Conservation (phyloP, 2,329 filamentous ascomycete genomes). For the Cylindrodendrum hubeiense region DNA sequence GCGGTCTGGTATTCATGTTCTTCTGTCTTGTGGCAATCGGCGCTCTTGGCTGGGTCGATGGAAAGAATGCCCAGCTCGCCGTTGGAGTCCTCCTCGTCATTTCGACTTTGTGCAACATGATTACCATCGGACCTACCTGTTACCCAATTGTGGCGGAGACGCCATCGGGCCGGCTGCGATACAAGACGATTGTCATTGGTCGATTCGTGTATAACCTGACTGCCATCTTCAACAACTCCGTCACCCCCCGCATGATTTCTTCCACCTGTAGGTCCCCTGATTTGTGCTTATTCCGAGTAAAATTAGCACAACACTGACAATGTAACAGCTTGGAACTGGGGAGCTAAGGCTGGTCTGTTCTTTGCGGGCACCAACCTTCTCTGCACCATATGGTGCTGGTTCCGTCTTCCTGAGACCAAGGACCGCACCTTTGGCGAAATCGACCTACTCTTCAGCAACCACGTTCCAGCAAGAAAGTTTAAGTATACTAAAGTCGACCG, state of each 20-base stretch:
- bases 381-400: slow-evolving; percentile 53
- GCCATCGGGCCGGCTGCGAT: slow-evolving; percentile 57
- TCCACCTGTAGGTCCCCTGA: slow-evolving; percentile 19
- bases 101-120: slow-evolving; percentile 49
- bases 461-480: slow-evolving; percentile 40
- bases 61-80: slow-evolving; percentile 22
- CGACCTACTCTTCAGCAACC: slow-evolving; percentile 43
- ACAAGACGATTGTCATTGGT: slow-evolving; percentile 60
- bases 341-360: slow-evolving; percentile 53
- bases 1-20: slow-evolving; percentile 54
- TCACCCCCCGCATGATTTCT: slow-evolving; percentile 50
- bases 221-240: slow-evolving; percentile 54
- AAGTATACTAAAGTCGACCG: slow-evolving; percentile 45
- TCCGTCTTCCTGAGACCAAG: slow-evolving; percentile 47
- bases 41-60: slow-evolving; percentile 20
- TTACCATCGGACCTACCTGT: slow-evolving; percentile 51
- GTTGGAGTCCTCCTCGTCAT: slow-evolving; percentile 44
- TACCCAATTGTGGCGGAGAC: slow-evolving; percentile 55
- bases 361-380: slow-evolving; percentile 48
- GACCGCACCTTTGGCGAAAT: slow-evolving; percentile 46
- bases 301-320: no score
- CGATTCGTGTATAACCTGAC: slow-evolving; percentile 57
- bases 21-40: slow-evolving; percentile 46
- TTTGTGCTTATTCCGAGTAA: no score
- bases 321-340: slow-evolving; percentile 46